Evolutionary conservation across 2,329 filamentous ascomycete species (phyloP).

Genomic region (Penicillium olsonii): DNA sequence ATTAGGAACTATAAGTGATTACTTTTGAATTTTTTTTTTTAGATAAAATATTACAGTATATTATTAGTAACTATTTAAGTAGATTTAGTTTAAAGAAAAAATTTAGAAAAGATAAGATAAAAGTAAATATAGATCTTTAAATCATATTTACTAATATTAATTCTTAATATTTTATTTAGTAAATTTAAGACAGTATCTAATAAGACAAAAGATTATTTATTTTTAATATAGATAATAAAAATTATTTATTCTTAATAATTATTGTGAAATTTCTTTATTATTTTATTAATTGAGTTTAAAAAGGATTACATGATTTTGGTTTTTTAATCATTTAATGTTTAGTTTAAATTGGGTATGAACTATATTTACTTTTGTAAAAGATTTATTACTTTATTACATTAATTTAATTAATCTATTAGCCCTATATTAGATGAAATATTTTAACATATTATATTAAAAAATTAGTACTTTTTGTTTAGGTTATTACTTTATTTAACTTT

Average conservation of each 20-base stretch:
- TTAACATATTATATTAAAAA: background rate
- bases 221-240: background rate
- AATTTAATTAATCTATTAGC: background rate
- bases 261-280: background rate
- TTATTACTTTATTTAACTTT: background rate
- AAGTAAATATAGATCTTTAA: background rate
- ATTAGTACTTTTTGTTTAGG: background rate
- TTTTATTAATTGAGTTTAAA: background rate
- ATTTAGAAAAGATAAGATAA: background rate
- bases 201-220: background rate
- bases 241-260: background rate
- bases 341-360: background rate
- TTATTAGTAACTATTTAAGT: background rate
- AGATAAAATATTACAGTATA: background rate
- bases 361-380: background rate
- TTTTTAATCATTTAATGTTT: background rate
- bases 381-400: background rate
- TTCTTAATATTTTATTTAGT: background rate
- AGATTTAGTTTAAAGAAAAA: background rate
- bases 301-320: background rate
- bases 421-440: background rate
- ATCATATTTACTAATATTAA: background rate
- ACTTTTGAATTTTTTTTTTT: background rate
- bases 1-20: background rate
- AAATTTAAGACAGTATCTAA: background rate